Evolutionary conservation across 2,329 filamentous ascomycete genomes (phyloP), one percentile per base, ranked within the genome.

Genomic region (Alternaria sp.): DNA sequence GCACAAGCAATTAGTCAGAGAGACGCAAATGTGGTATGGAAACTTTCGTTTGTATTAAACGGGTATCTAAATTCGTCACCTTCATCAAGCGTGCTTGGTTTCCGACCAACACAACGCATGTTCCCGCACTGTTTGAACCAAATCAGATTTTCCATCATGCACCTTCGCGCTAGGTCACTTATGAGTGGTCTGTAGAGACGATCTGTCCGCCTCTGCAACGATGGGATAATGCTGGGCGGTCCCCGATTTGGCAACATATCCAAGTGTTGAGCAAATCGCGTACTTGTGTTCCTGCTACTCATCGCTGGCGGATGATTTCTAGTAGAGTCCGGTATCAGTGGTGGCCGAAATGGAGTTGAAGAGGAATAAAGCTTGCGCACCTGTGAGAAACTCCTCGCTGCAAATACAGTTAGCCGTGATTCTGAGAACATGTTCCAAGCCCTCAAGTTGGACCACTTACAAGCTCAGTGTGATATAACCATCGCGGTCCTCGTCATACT

Each of bases 401-500:
- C 24, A 42, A 5, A 30, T 16, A 18, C 38, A 47, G 54, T 67
- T 62, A 68, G 64, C 58, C 49, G 53, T 26, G 5, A 7, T 36
- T 22, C 14, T 4, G 4, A 16, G 30, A 20, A 36, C 32, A 5
- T 9, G 5, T 22, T 18, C 3, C 18, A 22, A 7, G 1, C 12
- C 20, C 36, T 32, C 32, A 22, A 16, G 0, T 34, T 39, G 22
- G 54, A 24, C 9, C 49, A 83, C 83, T 81, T 77, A 84, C 82
- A 86, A 86, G 70, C 82, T 85, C 70, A 86, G 68, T 43, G 84
- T 86, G 62, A 86, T 86, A 64, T 94, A 98, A 2, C 95, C 95
- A 80, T 98, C 95, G 42, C 95, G 88, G 79, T 99, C 95, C 73
- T 96, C 92, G 71, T 99, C 95, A 78, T 98, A 99, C 81, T 94